Percentiles rank a stretch among this genome's conserved stretches.
Conservation (phyloP, 768 basidiomycete genomes). For the Cystofilobasidium macerans region DNA sequence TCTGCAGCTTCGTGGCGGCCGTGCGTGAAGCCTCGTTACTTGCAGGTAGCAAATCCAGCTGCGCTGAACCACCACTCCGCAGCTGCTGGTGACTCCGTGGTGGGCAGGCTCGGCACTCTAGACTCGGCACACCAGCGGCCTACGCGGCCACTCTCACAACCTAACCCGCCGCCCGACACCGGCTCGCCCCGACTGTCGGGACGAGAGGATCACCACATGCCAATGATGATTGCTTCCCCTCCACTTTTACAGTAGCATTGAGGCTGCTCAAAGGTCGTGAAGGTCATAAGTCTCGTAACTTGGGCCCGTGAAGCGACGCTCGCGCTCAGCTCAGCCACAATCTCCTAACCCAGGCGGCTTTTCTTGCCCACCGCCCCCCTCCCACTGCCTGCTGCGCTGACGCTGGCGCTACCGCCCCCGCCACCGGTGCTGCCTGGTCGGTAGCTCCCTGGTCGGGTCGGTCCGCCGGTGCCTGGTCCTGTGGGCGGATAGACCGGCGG, state of each 20-base stretch:
- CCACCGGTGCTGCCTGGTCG: neutral
- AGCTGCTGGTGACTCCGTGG: too few relatives aligned
- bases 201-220: too few relatives aligned
- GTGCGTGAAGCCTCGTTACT: neutral
- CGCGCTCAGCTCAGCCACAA: neutral
- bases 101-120: too few relatives aligned
- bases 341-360: neutral
- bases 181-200: too few relatives aligned
- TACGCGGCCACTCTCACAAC: too few relatives aligned
- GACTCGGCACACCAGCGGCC: too few relatives aligned
- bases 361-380: neutral
- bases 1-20: neutral
- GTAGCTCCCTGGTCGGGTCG: neutral
- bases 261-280: neutral
- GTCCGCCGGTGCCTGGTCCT: neutral
- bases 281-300: neutral
- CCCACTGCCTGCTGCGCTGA: neutral
- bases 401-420: neutral
- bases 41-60: too few relatives aligned
- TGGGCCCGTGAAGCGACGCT: too few relatives aligned
- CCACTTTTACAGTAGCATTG: too few relatives aligned
- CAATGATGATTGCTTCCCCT: too few relatives aligned
- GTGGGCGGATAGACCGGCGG: neutral
- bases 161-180: too few relatives aligned
- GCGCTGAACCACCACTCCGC: too few relatives aligned